Evolutionary conservation across 2,329 filamentous ascomycete genomes (phyloP).

Genomic region (Lanzia echinophila): DNA sequence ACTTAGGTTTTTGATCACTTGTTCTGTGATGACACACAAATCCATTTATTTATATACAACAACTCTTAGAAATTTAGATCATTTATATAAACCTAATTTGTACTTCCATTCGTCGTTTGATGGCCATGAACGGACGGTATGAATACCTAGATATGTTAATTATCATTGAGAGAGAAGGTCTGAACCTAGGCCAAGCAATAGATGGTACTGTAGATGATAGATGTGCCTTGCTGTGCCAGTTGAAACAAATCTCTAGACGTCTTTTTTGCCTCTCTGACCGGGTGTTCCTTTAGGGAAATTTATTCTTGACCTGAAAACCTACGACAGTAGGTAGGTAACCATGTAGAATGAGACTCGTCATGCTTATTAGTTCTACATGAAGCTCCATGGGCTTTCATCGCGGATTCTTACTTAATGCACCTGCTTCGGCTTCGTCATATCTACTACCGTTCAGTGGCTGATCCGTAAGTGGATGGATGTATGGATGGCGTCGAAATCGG

Average conservation of each 20-base stretch:
- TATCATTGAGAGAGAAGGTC: background rate
- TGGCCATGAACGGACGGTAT: too few species aligned
- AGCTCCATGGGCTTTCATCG: background rate
- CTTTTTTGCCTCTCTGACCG: too few species aligned
- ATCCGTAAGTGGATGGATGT: background rate
- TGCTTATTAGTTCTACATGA: too few species aligned
- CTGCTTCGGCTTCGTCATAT: background rate
- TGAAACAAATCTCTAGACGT: background rate
- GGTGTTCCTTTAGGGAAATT: too few species aligned
- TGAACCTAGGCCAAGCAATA: background rate
- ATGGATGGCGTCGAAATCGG: background rate
- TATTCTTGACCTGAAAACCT: too few species aligned
- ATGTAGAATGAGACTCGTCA: too few species aligned
- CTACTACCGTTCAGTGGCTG: too few species aligned
- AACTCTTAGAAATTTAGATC: too few species aligned
- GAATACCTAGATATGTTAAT: background rate
- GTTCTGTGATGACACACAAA: background rate
- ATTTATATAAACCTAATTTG: too few species aligned
- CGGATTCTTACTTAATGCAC: background rate
- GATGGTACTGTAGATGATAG: background rate
- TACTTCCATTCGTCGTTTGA: too few species aligned
- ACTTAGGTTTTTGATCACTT: slow-evolving; percentile 2
- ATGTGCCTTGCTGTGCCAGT: slow-evolving; percentile 6
- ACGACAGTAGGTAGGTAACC: too few species aligned
- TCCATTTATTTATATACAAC: background rate